Evolutionary conservation across 371 early-diverging fungal genomes (phyloP).

Genomic region (Mortierella sp.): DNA sequence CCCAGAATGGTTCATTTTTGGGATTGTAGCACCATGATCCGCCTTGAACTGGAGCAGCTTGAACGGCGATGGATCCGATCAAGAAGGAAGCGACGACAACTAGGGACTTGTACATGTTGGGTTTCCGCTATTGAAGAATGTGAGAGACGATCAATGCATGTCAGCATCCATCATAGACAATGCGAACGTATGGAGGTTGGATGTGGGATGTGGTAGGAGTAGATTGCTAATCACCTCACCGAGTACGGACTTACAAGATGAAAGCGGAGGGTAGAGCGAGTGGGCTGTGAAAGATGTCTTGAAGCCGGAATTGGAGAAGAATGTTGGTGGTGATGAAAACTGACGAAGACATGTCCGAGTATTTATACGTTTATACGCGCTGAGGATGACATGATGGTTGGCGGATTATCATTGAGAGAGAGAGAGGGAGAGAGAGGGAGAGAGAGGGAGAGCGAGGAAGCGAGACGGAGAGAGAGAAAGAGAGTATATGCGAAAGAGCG

Average conservation of each 20-base stretch:
- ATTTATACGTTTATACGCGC: not conserved
- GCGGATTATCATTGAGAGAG: too few species aligned
- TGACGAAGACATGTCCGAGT: not conserved
- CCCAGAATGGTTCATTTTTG: constrained; percentile 33
- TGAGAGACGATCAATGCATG: not conserved
- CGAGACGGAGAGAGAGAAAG: too few species aligned
- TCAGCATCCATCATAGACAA: not conserved
- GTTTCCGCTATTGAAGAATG: not conserved
- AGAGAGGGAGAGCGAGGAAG: too few species aligned
- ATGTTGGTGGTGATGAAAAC: not conserved
- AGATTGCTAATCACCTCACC: too few species aligned
- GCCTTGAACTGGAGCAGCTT: constrained; percentile 14
- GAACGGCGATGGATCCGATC: constrained; percentile 6
- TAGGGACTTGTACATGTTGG: constrained; percentile 26
- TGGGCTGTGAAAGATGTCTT: not conserved
- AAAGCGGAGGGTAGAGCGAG: not conserved
- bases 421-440: too few species aligned
- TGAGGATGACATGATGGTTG: too few species aligned
- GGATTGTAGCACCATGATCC: constrained; percentile 30
- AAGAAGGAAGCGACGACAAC: constrained; percentile 21
- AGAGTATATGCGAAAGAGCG: too few species aligned
- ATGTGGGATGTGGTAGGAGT: too few species aligned
- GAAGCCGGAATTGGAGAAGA: not conserved
- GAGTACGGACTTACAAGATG: not conserved
- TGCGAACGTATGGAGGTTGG: not conserved